Base-by-base conservation (phyloP, 306 rosid species). In the Rosa lucieae region DNA sequence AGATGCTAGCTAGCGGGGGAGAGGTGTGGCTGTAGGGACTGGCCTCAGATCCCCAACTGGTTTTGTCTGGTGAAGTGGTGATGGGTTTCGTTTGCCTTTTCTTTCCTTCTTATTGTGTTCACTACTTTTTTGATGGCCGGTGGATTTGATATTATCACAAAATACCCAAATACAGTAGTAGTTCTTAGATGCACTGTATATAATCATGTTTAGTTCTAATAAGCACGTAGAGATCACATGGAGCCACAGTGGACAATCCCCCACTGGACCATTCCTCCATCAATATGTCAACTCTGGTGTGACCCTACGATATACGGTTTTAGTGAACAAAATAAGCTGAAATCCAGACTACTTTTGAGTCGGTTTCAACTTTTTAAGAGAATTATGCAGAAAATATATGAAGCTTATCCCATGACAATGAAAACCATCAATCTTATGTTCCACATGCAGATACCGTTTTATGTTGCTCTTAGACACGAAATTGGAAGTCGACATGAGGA, bases 121-220 rank as follows among this genome's bases (percentile, higher is more conserved):
- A 14, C 46, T 35, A 65, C 70, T 65, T 65, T 65, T 13, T 5
- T 67, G 83, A 78, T 86, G 90, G 88, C 75, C 81, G 84, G 85
- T 81, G 84, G 84, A 62, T 77, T 39, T 59, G 46, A 35, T 65
- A 26, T 71, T 53, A 70, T 67, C 70, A 63, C 67, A 6, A 56
- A 78, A 59, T 42, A 55, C 42, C 48, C 63, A 17, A 10, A 51
- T 6, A 20, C 10, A 35, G 29, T 51, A 39, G 2, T 65, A 35
- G 13, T 37, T 51, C 76, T 51, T 14, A 29, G 13, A 71, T 48
- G 29, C 59, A 47, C n/a, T 48, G 75, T 5, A 71, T 67, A 32
- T 66, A 39, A 66, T 3, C 37, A 15, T 37, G 21, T 23, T 29
- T 66, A 37, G 44, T 37, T 66, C 62, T 56, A 20, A 43, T 79